Percentiles rank a stretch among this genome's conserved stretches.
These are phyloP conservation scores for Chaetomium tenue DNA, from an alignment of 495 filamentous ascomycete genomes.

Conservation along the genomic window DNA sequence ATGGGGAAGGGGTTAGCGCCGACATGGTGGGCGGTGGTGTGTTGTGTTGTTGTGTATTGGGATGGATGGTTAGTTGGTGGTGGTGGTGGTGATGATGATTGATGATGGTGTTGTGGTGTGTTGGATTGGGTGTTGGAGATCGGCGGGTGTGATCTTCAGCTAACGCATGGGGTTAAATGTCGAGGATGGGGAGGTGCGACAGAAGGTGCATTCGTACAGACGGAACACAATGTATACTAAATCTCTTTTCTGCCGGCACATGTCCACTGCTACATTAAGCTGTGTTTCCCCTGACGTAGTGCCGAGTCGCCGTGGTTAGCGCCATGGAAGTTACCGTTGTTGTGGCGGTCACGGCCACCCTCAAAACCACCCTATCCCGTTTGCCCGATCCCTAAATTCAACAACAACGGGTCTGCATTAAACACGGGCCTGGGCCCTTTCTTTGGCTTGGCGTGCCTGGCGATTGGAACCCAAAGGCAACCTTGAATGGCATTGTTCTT, in stretches of 20 bases:
- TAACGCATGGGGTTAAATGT: not conserved
- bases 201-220: too few species aligned
- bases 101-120: too few species aligned
- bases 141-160: not conserved
- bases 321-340: not conserved
- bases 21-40: constrained; percentile 2
- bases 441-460: not conserved
- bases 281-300: constrained; percentile 20
- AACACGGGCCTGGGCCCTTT: too few species aligned
- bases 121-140: too few species aligned
- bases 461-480: not conserved
- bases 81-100: too few species aligned
- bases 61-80: not conserved
- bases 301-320: not conserved
- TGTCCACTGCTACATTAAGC: too few species aligned
- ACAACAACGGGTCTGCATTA: too few species aligned
- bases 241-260: not conserved
- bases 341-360: too few species aligned
- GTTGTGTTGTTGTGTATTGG: not conserved
- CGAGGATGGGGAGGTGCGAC: too few species aligned
- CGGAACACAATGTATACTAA: not conserved
- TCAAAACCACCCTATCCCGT: too few species aligned
- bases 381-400: too few species aligned
- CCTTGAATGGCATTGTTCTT: too few species aligned
- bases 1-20: not conserved